Evolutionary conservation across 2,329 filamentous ascomycete genomes (phyloP).

Genomic region (Mycosphaerella arachidis): DNA sequence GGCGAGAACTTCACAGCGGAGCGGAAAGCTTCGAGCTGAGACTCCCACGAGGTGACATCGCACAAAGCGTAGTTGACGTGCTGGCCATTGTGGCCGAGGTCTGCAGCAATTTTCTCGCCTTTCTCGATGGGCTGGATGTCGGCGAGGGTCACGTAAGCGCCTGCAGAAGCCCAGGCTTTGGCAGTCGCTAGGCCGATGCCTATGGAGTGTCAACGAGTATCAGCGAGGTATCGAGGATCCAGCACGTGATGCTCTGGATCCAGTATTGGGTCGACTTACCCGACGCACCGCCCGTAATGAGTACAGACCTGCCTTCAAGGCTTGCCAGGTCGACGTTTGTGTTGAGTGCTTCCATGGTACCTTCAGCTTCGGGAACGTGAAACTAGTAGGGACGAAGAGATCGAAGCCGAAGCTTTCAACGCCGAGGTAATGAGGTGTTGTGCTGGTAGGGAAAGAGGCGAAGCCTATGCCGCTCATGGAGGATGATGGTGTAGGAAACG

Average conservation of each 20-base stretch:
- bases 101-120: slow-evolving; percentile 3
- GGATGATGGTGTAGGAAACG: background rate
- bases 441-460: background rate
- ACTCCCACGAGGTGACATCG: slow-evolving; percentile 11
- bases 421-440: background rate
- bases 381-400: background rate
- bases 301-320: slow-evolving; percentile 9
- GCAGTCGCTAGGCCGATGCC: slow-evolving; percentile 8
- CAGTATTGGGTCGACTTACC: slow-evolving; percentile 1
- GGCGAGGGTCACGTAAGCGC: slow-evolving; percentile 13
- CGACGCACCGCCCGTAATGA: slow-evolving; percentile 13
- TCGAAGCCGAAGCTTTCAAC: background rate
- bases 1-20: slow-evolving; percentile 6
- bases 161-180: slow-evolving; percentile 4
- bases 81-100: slow-evolving; percentile 1
- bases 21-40: slow-evolving; percentile 11
- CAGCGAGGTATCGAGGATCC: background rate
- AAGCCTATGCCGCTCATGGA: background rate
- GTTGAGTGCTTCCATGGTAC: background rate
- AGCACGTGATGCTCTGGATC: no score
- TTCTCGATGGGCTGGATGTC: slow-evolving; percentile 7
- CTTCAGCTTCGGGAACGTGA: background rate
- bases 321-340: slow-evolving; percentile 5
- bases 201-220: background rate
- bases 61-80: slow-evolving; percentile 8